Evolutionary conservation across 345 rosid genomes (phyloP).

Genomic region (Salix arbutifolia): DNA sequence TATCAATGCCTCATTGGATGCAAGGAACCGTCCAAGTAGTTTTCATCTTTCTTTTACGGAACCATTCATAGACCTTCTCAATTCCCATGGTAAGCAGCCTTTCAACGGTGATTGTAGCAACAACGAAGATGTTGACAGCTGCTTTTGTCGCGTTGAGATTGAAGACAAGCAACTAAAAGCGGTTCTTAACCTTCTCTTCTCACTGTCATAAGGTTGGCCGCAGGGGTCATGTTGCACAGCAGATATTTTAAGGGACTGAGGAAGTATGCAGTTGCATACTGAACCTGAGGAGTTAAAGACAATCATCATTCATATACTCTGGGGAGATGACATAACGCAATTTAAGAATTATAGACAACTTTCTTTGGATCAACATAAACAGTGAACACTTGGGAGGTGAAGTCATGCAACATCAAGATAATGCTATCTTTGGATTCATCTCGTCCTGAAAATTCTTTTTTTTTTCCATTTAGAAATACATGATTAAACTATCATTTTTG

Average conservation of each 20-base stretch:
- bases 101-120: constrained; percentile 15
- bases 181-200: constrained; percentile 57
- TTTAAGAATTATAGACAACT: neutral
- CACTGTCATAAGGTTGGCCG: constrained; percentile 56
- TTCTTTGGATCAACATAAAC: neutral
- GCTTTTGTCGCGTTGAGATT: constrained; percentile 79
- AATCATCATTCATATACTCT: neutral
- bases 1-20: neutral
- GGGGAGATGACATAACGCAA: neutral
- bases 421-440: neutral
- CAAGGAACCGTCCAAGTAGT: neutral
- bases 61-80: constrained; percentile 45
- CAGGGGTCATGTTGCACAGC: constrained; percentile 59
- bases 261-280: constrained; percentile 84
- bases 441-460: neutral
- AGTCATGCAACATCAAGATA: neutral
- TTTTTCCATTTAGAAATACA: neutral
- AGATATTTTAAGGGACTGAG: constrained; percentile 69
- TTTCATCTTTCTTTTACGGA: constrained; percentile 70
- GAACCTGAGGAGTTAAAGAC: constrained; percentile 50
- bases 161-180: constrained; percentile 73
- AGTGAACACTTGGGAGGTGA: neutral
- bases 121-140: constrained; percentile 70
- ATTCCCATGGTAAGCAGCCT: constrained; percentile 22
- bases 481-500: neutral